Evolutionary conservation across 495 filamentous ascomycete species (phyloP).

Genomic region (Hypomontagnella submonticulosa): DNA sequence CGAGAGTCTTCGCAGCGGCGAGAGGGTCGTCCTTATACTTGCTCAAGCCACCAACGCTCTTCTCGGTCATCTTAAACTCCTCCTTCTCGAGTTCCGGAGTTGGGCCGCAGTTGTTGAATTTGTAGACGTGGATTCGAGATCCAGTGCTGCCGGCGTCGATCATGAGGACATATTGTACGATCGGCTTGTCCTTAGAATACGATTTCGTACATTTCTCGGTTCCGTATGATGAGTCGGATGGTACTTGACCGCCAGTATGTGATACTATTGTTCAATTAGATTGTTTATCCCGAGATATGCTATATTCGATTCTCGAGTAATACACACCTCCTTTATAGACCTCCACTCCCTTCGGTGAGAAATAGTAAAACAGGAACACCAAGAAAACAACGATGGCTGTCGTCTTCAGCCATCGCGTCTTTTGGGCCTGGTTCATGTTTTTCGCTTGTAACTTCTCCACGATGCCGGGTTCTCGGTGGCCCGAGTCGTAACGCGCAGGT

Average conservation of each 20-base stretch:
- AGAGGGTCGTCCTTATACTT: conserved; percentile 85
- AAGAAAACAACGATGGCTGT: conserved; percentile 79
- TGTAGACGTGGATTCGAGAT: conserved; percentile 97
- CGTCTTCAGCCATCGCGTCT: conserved; percentile 83
- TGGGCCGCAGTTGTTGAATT: conserved; percentile 97
- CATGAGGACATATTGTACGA: conserved; percentile 98
- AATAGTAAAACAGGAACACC: conserved; percentile 78
- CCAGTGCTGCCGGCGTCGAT: conserved; percentile 98
- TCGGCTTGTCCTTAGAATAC: conserved; percentile 83
- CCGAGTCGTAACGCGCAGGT: conserved; percentile 61
- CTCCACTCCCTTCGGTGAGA: conserved; percentile 68
- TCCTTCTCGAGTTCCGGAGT: conserved; percentile 96
- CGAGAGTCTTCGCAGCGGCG: conserved; percentile 88
- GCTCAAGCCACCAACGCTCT: conserved; percentile 83
- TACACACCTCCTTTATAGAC: conserved; percentile 57
- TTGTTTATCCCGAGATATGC: neutral
- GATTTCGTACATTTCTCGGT: conserved; percentile 84
- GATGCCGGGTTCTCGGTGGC: conserved; percentile 55
- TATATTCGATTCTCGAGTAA: neutral
- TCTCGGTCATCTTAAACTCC: conserved; percentile 87
- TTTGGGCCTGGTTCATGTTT: conserved; percentile 77
- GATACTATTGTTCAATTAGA: conserved; percentile 38
- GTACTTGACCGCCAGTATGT: conserved; percentile 58
- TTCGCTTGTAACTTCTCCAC: conserved; percentile 62
- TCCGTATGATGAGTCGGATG: conserved; percentile 67